Conservation (phyloP, 106 monocot species). For the Acorus calamus region DNA sequence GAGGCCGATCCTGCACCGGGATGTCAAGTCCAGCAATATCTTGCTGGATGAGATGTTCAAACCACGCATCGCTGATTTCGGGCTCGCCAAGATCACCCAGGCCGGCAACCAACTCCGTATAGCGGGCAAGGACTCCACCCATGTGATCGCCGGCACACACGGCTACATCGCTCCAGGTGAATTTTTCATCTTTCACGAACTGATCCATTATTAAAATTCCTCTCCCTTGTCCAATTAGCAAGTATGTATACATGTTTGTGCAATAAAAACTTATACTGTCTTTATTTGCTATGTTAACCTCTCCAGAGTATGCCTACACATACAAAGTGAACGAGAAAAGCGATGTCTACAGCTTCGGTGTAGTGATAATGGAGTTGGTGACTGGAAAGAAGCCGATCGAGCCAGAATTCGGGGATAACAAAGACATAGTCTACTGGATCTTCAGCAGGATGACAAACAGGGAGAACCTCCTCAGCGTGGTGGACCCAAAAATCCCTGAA, state of each 20-base stretch:
- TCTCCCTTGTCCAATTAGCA: no score
- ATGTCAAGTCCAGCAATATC: conserved; percentile 88
- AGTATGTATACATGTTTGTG: no score
- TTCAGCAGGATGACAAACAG: conserved; percentile 3
- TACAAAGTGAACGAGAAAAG: conserved; percentile 17
- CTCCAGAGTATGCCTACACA: conserved; percentile 25
- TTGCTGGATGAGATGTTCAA: conserved; percentile 63
- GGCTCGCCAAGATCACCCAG: conserved; percentile 63
- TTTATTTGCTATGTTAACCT: no score
- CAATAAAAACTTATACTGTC: no score
- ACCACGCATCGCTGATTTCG: conserved; percentile 83
- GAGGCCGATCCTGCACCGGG: conserved; percentile 62
- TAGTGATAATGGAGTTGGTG: conserved; percentile 26
- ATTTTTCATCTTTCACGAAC: neutral
- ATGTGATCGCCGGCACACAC: conserved; percentile 57
- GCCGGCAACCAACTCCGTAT: neutral
- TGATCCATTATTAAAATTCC: no score
- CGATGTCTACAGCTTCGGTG: conserved; percentile 30
- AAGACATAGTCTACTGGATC: conserved; percentile 21
- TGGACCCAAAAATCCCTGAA: conserved; percentile 1
- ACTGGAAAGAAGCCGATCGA: conserved; percentile 21
- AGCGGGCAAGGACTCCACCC: neutral
- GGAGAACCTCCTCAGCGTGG: conserved; percentile 2
- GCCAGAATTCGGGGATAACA: conserved; percentile 16
- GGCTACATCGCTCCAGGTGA: conserved; percentile 86